A percentile compares a stretch with the other conserved stretches of the same genome.
phyloP scores from a whole-genome alignment of 352 stramenopile genomes.

The Phytophthora pinifolia region DNA sequence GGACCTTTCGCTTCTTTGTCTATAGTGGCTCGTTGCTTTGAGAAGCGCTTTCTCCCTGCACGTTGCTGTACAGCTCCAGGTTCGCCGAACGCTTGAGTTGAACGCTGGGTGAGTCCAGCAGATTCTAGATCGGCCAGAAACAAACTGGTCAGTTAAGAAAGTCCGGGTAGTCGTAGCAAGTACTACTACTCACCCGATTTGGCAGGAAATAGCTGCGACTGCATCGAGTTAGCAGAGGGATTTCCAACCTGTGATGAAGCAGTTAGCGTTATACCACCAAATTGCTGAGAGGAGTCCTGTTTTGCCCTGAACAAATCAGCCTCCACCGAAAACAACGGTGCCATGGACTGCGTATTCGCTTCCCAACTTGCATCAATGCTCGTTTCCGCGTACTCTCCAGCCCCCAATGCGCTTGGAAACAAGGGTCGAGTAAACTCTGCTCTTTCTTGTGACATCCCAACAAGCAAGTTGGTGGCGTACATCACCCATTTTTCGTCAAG shows the following conservation, averaged over 20 bases:
- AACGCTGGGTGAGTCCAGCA: constrained; percentile 1
- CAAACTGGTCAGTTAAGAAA: not conserved
- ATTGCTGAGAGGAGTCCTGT: constrained; percentile 6
- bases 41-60: constrained; percentile 30
- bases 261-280: constrained; percentile 1
- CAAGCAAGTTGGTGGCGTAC: constrained; percentile 65
- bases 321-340: constrained; percentile 77
- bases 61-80: constrained; percentile 7
- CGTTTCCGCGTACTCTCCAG: constrained; percentile 48
- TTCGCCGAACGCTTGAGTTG: constrained; percentile 13
- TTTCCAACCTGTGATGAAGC: constrained; percentile 14
- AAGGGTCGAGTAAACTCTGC: constrained; percentile 35
- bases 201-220: constrained; percentile 51
- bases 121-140: constrained; percentile 14
- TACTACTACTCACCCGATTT: constrained; percentile 22
- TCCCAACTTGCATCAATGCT: constrained; percentile 74
- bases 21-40: constrained; percentile 20
- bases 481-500: constrained; percentile 66
- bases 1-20: constrained; percentile 11
- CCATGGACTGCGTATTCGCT: constrained; percentile 65
- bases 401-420: constrained; percentile 53
- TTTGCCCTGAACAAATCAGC: constrained; percentile 42
- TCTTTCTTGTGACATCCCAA: constrained; percentile 36
- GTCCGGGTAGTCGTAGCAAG: not conserved
- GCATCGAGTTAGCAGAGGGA: constrained; percentile 20